Conservation (phyloP, 257 asterid species). For the Fraxinus anomala region DNA sequence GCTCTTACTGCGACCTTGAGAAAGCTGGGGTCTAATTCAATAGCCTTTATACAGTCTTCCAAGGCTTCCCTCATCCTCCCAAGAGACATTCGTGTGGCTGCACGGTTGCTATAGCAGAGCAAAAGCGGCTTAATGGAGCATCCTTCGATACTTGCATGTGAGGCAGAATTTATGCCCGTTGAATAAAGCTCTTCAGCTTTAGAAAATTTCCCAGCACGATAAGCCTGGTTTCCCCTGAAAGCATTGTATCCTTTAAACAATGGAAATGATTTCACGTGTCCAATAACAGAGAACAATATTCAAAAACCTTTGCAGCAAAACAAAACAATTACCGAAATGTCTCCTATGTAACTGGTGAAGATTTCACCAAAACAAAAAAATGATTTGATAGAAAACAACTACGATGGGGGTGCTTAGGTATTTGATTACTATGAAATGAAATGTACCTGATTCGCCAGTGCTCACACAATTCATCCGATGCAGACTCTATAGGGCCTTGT, state of each 20-base stretch:
- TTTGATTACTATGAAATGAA: background rate
- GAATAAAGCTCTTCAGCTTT: constrained; percentile 84
- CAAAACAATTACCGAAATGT: constrained; percentile 15
- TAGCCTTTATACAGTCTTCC: constrained; percentile 76
- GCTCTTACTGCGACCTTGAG: constrained; percentile 76
- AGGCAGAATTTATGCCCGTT: constrained; percentile 61
- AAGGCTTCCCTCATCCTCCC: constrained; percentile 87
- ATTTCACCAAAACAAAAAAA: constrained; percentile 10
- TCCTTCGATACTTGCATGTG: constrained; percentile 36
- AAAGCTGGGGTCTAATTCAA: constrained; percentile 68
- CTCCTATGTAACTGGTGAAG: constrained; percentile 7
- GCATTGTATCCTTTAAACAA: constrained; percentile 19
- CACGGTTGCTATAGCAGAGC: constrained; percentile 95
- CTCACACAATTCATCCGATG: constrained; percentile 56
- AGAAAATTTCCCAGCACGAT: constrained; percentile 62
- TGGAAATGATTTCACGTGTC: constrained; percentile 21
- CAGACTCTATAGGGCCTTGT: constrained; percentile 36
- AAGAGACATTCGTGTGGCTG: constrained; percentile 91
- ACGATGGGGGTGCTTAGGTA: background rate
- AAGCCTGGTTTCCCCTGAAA: constrained; percentile 91
- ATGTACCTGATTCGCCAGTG: constrained; percentile 82
- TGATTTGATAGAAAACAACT: background rate
- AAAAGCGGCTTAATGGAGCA: constrained; percentile 51
- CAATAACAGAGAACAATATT: constrained; percentile 6
- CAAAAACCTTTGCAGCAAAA: constrained; percentile 18